A percentile compares a stretch with the other conserved stretches of the same genome.
phyloP scores from a whole-genome alignment of 768 basidiomycete species.

The Macrolepiota albuminosa region DNA sequence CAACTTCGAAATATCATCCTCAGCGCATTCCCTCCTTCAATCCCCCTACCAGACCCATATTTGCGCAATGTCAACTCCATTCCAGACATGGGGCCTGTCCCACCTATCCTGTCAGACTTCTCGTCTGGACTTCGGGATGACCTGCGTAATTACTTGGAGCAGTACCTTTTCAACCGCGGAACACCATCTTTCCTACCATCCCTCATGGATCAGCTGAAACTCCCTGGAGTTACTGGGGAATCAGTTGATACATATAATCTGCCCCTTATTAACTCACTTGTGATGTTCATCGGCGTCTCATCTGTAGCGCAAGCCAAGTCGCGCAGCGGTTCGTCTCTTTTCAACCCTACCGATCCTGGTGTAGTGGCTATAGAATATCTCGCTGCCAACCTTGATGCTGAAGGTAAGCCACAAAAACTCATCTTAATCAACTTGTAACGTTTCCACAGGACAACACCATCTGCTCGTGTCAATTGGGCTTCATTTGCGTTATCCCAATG shows the following conservation, averaged over 20 bases:
- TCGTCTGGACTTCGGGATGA: slow-evolving; percentile 76
- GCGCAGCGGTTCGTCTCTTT: slow-evolving; percentile 75
- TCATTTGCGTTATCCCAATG: slow-evolving; percentile 95
- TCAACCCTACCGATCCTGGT: slow-evolving; percentile 78
- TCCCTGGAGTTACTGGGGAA: slow-evolving; percentile 40
- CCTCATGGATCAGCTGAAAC: slow-evolving; percentile 71
- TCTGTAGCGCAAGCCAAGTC: slow-evolving; percentile 88
- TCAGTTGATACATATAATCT: slow-evolving; percentile 72
- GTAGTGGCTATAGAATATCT: slow-evolving; percentile 83
- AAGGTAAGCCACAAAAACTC: slow-evolving; percentile 53
- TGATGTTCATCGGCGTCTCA: slow-evolving; percentile 94
- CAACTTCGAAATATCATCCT: slow-evolving; percentile 96
- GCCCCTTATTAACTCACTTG: slow-evolving; percentile 87
- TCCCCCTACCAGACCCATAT: slow-evolving; percentile 83
- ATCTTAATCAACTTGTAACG: background rate
- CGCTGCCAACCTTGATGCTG: slow-evolving; percentile 78
- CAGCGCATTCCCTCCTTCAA: slow-evolving; percentile 84
- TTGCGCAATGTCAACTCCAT: slow-evolving; percentile 69
- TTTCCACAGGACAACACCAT: slow-evolving; percentile 81
- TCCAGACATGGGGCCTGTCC: slow-evolving; percentile 90
- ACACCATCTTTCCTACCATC: slow-evolving; percentile 68
- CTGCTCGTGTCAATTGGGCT: slow-evolving; percentile 89
- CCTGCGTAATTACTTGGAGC: slow-evolving; percentile 75
- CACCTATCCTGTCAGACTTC: slow-evolving; percentile 89
- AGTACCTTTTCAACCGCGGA: slow-evolving; percentile 76